phyloP scores from a whole-genome alignment of 2,329 filamentous ascomycete species.

The Ilyonectria mors-panacis region DNA sequence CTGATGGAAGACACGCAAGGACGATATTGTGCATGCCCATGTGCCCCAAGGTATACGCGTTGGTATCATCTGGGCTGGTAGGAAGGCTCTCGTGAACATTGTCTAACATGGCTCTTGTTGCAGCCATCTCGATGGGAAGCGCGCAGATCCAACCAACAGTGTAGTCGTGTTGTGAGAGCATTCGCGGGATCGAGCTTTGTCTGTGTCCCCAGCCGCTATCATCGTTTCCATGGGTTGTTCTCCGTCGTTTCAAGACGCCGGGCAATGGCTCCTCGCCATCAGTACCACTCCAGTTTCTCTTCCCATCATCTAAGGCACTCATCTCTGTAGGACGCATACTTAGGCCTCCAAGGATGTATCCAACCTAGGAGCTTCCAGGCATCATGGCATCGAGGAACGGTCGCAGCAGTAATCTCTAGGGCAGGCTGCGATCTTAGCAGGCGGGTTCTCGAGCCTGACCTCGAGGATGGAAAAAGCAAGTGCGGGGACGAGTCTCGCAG shows the following conservation, averaged over 20 bases:
- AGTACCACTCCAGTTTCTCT: background rate
- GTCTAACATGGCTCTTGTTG: slow-evolving; percentile 35
- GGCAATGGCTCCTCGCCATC: background rate
- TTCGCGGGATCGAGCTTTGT: background rate
- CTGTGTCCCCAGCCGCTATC: background rate
- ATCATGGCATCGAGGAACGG: background rate
- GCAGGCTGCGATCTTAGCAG: background rate
- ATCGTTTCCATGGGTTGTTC: background rate
- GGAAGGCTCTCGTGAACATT: slow-evolving; percentile 1
- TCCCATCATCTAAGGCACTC: background rate
- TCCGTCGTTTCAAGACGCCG: background rate
- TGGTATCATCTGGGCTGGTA: slow-evolving; percentile 10
- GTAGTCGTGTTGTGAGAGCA: slow-evolving; percentile 16
- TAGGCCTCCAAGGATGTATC: background rate
- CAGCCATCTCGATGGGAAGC: slow-evolving; percentile 33
- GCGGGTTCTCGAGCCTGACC: background rate
- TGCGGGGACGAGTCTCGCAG: background rate
- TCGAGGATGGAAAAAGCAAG: slow-evolving; percentile 1
- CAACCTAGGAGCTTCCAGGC: background rate
- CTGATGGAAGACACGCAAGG: slow-evolving; percentile 18
- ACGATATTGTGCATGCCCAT: slow-evolving; percentile 29
- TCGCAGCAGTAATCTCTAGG: background rate
- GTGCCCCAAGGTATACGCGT: slow-evolving; percentile 28
- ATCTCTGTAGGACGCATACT: background rate
- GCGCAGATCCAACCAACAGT: slow-evolving; percentile 38